Evolutionary conservation across 108 stramenopile species (phyloP).

Genomic region (Craspedostauros australis): DNA sequence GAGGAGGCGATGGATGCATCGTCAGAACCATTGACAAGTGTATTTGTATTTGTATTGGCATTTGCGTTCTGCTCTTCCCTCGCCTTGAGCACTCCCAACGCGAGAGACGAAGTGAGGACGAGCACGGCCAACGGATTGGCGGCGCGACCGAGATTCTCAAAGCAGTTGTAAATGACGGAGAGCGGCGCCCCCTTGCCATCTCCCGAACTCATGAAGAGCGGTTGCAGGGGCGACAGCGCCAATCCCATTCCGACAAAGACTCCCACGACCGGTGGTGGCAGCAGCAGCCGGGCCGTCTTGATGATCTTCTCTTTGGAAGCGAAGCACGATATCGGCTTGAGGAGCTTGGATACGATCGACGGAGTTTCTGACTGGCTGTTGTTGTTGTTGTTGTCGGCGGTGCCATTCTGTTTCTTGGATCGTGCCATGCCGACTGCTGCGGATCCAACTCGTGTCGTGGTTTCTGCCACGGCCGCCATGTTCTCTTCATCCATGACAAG

Average conservation of each 20-base stretch:
- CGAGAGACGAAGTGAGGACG: conserved; percentile 25
- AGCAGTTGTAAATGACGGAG: conserved; percentile 5
- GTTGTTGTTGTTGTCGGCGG: conserved; percentile 3
- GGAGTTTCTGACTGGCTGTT: not conserved
- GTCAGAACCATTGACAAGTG: too few relatives aligned
- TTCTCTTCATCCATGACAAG: not conserved
- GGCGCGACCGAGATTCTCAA: conserved; percentile 26
- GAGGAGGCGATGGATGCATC: too few relatives aligned
- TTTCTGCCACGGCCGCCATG: not conserved
- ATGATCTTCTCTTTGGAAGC: too few relatives aligned
- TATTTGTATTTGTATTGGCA: too few relatives aligned
- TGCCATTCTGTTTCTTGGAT: not conserved
- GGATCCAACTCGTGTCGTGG: too few relatives aligned
- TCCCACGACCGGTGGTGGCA: conserved; percentile 25
- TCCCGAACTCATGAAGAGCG: conserved; percentile 4
- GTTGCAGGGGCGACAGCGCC: conserved; percentile 2
- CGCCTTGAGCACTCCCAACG: conserved; percentile 23
- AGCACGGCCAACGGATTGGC: conserved; percentile 24
- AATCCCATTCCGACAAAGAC: conserved; percentile 16
- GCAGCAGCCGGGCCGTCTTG: conserved; percentile 1
- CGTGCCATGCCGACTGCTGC: not conserved
- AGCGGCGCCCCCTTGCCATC: conserved; percentile 6
- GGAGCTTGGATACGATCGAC: too few relatives aligned
- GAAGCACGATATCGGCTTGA: too few relatives aligned
- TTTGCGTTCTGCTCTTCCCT: too few relatives aligned